A percentile compares a stretch with the other conserved stretches of the same genome.
phyloP scores from a whole-genome alignment of 2,329 filamentous ascomycete genomes.

The Achaetomium macrosporum region DNA sequence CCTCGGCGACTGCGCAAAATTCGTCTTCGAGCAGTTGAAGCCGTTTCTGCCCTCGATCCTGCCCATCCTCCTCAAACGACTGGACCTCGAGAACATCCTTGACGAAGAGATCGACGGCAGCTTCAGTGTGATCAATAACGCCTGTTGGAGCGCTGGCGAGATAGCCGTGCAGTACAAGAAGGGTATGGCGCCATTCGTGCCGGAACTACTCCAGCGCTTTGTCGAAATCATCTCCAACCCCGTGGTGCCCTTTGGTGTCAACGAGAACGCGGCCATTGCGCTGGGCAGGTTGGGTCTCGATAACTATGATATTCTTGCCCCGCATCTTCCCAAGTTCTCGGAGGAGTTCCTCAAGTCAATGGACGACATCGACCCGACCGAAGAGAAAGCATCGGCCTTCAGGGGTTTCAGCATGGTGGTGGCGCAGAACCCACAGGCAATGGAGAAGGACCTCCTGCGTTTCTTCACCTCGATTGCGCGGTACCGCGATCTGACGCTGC shows the following conservation, averaged over 20 bases:
- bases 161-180: conserved; percentile 75
- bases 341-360: conserved; percentile 76
- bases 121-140: conserved; percentile 95
- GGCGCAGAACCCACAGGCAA: conserved; percentile 78
- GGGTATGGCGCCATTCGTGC: conserved; percentile 70
- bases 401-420: conserved; percentile 84
- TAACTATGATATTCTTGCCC: conserved; percentile 69
- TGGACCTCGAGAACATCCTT: conserved; percentile 71
- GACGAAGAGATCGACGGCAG: conserved; percentile 78
- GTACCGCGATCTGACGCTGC: conserved; percentile 60
- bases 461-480: conserved; percentile 81
- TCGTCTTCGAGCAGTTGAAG: conserved; percentile 76
- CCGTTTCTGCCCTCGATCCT: conserved; percentile 67
- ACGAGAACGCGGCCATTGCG: conserved; percentile 91
- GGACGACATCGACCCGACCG: conserved; percentile 76
- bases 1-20: conserved; percentile 90
- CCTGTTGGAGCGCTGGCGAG: conserved; percentile 94
- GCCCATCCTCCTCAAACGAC: conserved; percentile 76
- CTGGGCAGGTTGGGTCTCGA: conserved; percentile 80
- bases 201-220: conserved; percentile 69
- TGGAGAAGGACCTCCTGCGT: conserved; percentile 76
- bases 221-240: conserved; percentile 79
- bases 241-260: conserved; percentile 77
- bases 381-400: conserved; percentile 92
- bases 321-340: conserved; percentile 74